These are phyloP conservation scores for Ceratocystis colombiana DNA, from an alignment of 2,329 filamentous ascomycete genomes.

Conservation along the genomic window DNA sequence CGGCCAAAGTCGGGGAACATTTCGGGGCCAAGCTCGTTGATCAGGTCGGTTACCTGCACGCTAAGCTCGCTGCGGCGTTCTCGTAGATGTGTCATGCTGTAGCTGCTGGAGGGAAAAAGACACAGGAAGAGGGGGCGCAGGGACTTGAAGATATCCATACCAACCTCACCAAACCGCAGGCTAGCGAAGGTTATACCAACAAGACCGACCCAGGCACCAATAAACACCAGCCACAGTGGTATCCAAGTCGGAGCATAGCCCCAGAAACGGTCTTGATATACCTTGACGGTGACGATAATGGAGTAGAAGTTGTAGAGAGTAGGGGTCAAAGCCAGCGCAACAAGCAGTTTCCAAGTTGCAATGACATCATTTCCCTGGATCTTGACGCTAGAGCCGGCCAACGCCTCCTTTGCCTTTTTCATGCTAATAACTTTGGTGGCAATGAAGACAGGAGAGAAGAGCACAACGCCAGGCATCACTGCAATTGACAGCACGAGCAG, in stretches of 20 bases:
- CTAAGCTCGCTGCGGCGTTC: constrained; percentile 63
- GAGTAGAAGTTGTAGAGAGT: constrained; percentile 76
- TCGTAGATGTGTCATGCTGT: constrained; percentile 70
- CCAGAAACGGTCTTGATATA: constrained; percentile 69
- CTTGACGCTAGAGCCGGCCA: constrained; percentile 80
- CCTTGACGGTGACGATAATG: constrained; percentile 61
- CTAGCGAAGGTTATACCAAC: constrained; percentile 84
- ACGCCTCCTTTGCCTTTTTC: constrained; percentile 70
- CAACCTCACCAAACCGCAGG: constrained; percentile 90
- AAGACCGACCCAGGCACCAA: constrained; percentile 70
- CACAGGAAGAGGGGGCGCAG: constrained; percentile 77
- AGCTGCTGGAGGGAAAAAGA: constrained; percentile 72
- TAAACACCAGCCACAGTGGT: constrained; percentile 65
- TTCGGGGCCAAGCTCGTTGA: constrained; percentile 91
- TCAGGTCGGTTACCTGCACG: constrained; percentile 74
- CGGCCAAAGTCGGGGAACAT: constrained; percentile 94
- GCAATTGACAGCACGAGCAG: constrained; percentile 65
- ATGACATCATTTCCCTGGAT: constrained; percentile 81
- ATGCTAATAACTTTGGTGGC: constrained; percentile 72
- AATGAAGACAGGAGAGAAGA: constrained; percentile 84
- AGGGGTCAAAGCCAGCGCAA: constrained; percentile 74
- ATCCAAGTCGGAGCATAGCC: constrained; percentile 73
- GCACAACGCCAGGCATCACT: constrained; percentile 72
- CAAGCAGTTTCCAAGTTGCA: constrained; percentile 86
- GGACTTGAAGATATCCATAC: constrained; percentile 97